These are phyloP conservation scores for Aspergillus luchuensis DNA, from an alignment of 2,329 filamentous ascomycete genomes.

Conservation along the genomic window DNA sequence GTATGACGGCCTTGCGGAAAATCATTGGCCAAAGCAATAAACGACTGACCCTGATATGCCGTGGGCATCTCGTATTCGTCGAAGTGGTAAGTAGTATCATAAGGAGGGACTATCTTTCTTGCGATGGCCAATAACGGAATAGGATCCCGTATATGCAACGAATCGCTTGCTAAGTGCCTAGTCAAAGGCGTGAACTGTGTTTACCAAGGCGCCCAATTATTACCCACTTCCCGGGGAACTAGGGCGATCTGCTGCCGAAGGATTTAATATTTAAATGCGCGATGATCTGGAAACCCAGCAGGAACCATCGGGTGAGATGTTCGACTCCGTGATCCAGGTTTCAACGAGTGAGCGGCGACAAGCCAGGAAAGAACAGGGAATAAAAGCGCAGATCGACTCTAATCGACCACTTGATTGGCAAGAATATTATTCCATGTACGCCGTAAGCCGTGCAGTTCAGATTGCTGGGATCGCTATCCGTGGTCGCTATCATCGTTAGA, in stretches of 20 bases:
- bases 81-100: neutral
- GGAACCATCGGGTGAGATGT: neutral
- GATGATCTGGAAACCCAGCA: neutral
- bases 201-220: neutral
- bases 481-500: neutral
- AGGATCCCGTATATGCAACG: neutral
- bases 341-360: neutral
- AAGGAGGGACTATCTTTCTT: neutral
- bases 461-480: neutral
- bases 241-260: slow-evolving; percentile 1
- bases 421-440: neutral
- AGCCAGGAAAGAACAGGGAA: neutral
- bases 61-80: neutral
- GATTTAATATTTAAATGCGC: neutral
- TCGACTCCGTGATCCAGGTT: neutral
- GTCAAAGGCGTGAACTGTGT: neutral
- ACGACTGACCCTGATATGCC: neutral
- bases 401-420: neutral
- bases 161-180: neutral
- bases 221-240: slow-evolving; percentile 1
- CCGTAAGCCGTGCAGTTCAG: neutral
- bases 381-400: neutral
- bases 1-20: neutral
- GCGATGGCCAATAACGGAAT: neutral
- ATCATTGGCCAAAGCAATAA: neutral